Evolutionary conservation across 2,329 filamentous ascomycete genomes (phyloP), one percentile per base, ranked within the genome.

Genomic region (Aspergillus fructus): DNA sequence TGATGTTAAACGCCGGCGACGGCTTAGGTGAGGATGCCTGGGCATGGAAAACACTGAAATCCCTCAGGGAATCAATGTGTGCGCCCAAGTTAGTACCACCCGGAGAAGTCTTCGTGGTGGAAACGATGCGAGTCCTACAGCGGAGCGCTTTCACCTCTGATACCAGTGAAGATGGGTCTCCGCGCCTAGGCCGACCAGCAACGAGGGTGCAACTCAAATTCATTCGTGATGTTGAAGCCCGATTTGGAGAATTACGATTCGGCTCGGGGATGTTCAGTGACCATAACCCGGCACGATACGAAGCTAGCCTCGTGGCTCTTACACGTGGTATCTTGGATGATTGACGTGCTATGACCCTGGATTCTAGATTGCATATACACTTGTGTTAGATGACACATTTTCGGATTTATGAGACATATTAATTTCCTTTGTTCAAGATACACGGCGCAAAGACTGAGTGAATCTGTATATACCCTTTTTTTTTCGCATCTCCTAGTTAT

Each of bases 241-340:
- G 84, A 53, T 92, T 92, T 70, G 79, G 83, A 27, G 89, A 92
- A 74, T 77, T 91, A 42, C 79, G 82, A 43, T 91, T 93, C 69
- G 87, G 86, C 5, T 83, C 85, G 23, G 86, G 87, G 47, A 90
- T 91, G 87, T 77, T 93, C 72, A 81, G 85, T 58, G 89, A 93
- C 69, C 89, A 93, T 69, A 90, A 85, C 62, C 89, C 89, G 3
- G 88, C 84, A 24, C 80, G 85, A 62, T 93, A 93, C 68, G 89
- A 92, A 72, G 82, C 84, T 58, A 86, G 85, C 57, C 72, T 93
- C 64, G 83, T 84, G 56, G 83, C 84, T 59, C 75, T 92, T 69
- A 74, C 75, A 58, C 66, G 74, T 68, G 76, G 73, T 61, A 72
- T 76, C 72, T 66, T 77, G 64, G 78, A 75, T 66, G 73, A 72